A percentile compares a stretch with the other conserved stretches of the same genome.
Conservation (phyloP, 2,329 filamentous ascomycete genomes). For the Elsinoe ampelina region DNA sequence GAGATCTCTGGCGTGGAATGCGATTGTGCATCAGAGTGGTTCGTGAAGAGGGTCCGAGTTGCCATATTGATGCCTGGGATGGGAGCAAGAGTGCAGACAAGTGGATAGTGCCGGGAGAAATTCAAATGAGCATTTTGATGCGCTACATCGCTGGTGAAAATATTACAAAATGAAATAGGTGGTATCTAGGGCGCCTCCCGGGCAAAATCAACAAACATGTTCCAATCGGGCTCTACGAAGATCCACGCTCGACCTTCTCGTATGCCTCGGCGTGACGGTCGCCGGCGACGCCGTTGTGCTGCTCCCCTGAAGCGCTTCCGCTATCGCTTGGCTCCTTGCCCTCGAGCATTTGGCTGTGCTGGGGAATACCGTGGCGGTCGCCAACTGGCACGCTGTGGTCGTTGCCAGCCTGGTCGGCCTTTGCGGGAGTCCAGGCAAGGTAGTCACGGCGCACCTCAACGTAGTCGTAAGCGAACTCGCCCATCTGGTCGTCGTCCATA, state of each 20-base stretch:
- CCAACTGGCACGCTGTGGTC: conserved; percentile 55
- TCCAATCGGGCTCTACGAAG: neutral
- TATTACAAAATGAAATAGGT: conserved; percentile 12
- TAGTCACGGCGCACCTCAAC: conserved; percentile 83
- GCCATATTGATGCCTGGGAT: neutral
- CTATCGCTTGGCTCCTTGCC: conserved; percentile 42
- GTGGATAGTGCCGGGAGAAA: neutral
- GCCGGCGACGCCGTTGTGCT: conserved; percentile 42
- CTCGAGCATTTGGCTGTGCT: conserved; percentile 58
- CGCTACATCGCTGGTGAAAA: neutral
- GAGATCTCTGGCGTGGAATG: neutral
- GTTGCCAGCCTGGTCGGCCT: conserved; percentile 51
- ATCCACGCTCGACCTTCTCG: conserved; percentile 33
- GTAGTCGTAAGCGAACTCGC: conserved; percentile 85
- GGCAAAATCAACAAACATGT: conserved; percentile 12
- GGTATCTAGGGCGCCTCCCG: conserved; percentile 9
- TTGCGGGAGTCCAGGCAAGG: conserved; percentile 75
- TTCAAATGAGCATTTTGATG: conserved; percentile 3
- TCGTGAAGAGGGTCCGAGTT: neutral
- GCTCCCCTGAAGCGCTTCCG: conserved; percentile 31
- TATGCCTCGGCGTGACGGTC: conserved; percentile 45
- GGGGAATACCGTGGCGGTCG: conserved; percentile 59
- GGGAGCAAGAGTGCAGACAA: neutral
- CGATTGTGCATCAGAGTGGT: neutral
- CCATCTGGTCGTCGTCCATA: conserved; percentile 85